Conservation (phyloP, 306 rosid genomes). For the Fragaria nilgerrensis region DNA sequence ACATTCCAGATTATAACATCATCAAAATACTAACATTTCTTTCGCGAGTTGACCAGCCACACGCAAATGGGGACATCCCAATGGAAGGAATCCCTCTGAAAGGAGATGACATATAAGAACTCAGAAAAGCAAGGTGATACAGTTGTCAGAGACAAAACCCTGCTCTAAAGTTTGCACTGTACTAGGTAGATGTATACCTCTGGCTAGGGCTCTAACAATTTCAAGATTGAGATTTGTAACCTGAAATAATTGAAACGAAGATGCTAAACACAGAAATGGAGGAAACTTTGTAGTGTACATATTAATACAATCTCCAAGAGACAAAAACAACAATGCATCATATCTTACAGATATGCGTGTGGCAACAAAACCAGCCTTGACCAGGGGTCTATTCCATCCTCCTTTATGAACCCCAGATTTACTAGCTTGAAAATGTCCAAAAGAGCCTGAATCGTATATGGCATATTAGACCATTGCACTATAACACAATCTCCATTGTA, state of each 20-base stretch:
- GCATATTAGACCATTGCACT: background rate
- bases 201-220: slow-evolving; percentile 88
- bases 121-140: slow-evolving; percentile 11
- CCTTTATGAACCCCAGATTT: slow-evolving; percentile 95
- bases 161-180: slow-evolving; percentile 13
- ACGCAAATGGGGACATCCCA: slow-evolving; percentile 91
- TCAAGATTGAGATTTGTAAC: slow-evolving; percentile 87
- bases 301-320: slow-evolving; percentile 3
- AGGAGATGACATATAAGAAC: slow-evolving; percentile 23
- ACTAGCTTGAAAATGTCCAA: slow-evolving; percentile 97
- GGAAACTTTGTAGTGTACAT: slow-evolving; percentile 10
- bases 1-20: slow-evolving; percentile 13
- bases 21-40: slow-evolving; percentile 55
- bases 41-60: slow-evolving; percentile 79
- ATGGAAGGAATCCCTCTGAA: slow-evolving; percentile 87
- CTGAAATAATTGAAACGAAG: slow-evolving; percentile 46
- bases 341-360: slow-evolving; percentile 84
- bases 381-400: slow-evolving; percentile 68
- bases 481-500: background rate
- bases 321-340: background rate
- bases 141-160: background rate
- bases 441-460: slow-evolving; percentile 63
- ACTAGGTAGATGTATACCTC: slow-evolving; percentile 49
- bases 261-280: slow-evolving; percentile 19
- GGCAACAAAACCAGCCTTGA: slow-evolving; percentile 96